Conservation (phyloP, 75 land plant species). For the Larix kaempferi region DNA sequence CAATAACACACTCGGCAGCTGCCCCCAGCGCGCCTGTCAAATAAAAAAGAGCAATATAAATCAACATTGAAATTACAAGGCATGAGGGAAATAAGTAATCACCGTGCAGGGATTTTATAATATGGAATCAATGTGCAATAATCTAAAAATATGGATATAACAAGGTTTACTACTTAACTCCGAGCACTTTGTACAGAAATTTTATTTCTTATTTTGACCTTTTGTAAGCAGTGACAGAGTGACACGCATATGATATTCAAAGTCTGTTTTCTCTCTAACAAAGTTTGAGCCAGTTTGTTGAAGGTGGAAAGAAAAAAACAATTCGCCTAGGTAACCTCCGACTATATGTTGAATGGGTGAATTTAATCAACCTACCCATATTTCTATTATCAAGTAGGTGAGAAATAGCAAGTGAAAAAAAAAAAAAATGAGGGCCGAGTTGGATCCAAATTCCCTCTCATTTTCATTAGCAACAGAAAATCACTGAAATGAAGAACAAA, state of each 20-base stretch:
- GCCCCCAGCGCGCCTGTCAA: slow-evolving; percentile 25
- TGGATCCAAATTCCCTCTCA: not conserved
- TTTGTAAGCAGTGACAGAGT: not conserved
- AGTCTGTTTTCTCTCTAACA: not conserved
- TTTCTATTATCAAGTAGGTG: not conserved
- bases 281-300: not conserved
- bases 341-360: not conserved
- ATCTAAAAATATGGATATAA: not conserved
- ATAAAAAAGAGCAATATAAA: not conserved
- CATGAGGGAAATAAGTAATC: not conserved
- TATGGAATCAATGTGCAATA: not conserved
- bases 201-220: not conserved
- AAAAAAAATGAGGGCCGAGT: not conserved
- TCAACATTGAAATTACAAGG: not conserved
- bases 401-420: too few species aligned
- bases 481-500: too few species aligned
- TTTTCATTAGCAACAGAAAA: not conserved
- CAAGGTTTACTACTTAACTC: not conserved
- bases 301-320: not conserved
- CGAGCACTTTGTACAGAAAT: not conserved
- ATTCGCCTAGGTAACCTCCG: not conserved
- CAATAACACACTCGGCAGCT: slow-evolving; percentile 15
- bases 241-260: not conserved
- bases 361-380: not conserved
- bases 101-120: not conserved